Evolutionary conservation across 306 rosid species (phyloP).

Genomic region (Comarum palustre): DNA sequence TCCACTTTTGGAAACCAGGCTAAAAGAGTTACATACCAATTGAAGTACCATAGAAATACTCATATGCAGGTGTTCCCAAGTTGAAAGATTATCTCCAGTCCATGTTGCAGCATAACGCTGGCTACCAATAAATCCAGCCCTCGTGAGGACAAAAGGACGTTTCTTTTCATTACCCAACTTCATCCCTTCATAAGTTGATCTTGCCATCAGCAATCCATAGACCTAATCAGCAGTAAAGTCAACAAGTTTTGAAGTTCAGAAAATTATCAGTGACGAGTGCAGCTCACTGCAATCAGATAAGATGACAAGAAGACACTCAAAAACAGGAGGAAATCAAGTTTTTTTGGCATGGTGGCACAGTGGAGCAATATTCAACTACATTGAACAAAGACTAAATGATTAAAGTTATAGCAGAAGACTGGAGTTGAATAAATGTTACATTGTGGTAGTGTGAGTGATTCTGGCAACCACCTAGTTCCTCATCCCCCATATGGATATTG

Average conservation of each 20-base stretch:
- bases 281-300: constrained; percentile 11
- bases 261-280: neutral
- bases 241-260: constrained; percentile 22
- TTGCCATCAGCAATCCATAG: constrained; percentile 87
- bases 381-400: constrained; percentile 3
- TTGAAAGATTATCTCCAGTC: constrained; percentile 94
- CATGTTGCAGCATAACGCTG: constrained; percentile 95
- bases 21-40: constrained; percentile 54
- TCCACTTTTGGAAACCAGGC: neutral
- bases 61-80: constrained; percentile 96
- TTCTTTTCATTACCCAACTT: constrained; percentile 57
- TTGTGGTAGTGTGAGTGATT: constrained; percentile 85
- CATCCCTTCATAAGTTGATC: constrained; percentile 93
- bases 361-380: constrained; percentile 15
- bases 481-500: constrained; percentile 86
- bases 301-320: constrained; percentile 17
- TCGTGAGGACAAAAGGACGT: constrained; percentile 94
- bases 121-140: constrained; percentile 94
- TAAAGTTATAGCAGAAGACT: constrained; percentile 10
- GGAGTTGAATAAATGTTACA: constrained; percentile 46
- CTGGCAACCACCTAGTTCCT: constrained; percentile 83
- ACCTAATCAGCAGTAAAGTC: constrained; percentile 47
- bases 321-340: constrained; percentile 21
- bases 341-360: constrained; percentile 14
- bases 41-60: constrained; percentile 94